Evolutionary conservation across 345 rosid species (phyloP).

Genomic region (Pistacia atlantica): DNA sequence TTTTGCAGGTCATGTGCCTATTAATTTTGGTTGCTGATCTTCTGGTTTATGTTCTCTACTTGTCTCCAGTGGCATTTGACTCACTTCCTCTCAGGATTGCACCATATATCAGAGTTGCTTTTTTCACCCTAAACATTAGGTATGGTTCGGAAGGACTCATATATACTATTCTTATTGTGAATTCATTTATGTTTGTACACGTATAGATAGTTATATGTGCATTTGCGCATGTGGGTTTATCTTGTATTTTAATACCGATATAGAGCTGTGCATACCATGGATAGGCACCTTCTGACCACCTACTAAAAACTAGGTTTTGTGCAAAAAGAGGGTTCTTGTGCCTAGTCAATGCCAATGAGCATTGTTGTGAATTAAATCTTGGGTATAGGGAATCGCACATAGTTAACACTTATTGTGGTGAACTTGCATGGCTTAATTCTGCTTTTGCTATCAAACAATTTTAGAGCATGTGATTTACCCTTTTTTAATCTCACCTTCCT

Average conservation of each 20-base stretch:
- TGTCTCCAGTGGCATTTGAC: conserved; percentile 67
- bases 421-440: not conserved
- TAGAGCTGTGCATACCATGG: too few relatives aligned
- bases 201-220: not conserved
- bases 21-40: conserved; percentile 75
- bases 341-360: too few relatives aligned
- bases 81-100: conserved; percentile 86
- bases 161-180: not conserved
- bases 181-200: not conserved
- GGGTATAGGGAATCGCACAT: not conserved
- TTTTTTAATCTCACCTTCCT: conserved; percentile 1
- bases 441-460: conserved; percentile 10
- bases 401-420: not conserved
- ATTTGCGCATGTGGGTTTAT: not conserved
- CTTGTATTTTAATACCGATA: not conserved
- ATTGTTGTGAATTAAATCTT: not conserved
- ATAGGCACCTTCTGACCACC: too few relatives aligned
- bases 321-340: too few relatives aligned
- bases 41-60: conserved; percentile 67
- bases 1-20: conserved; percentile 67
- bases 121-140: conserved; percentile 81
- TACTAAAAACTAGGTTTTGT: too few relatives aligned
- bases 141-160: conserved; percentile 22
- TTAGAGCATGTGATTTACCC: conserved; percentile 4
- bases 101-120: conserved; percentile 79